A percentile compares a stretch with the other conserved stretches of the same genome.
Evolutionary conservation across 768 basidiomycete species (phyloP).

Genomic region (Tricholoma terreum): DNA sequence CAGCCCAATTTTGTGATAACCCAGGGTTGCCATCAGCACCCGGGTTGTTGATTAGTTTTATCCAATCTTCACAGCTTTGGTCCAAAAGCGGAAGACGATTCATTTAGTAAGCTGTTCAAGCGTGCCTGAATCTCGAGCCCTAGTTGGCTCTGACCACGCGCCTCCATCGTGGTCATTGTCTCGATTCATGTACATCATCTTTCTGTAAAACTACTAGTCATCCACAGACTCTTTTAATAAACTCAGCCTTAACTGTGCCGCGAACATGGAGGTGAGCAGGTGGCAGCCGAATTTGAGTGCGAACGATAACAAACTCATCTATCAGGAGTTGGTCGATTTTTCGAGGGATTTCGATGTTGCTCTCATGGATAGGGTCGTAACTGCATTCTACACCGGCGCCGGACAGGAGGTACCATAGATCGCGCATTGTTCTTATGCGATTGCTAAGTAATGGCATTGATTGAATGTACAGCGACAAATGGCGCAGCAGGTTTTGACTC

Average conservation of each 20-base stretch:
- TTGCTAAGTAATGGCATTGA: constrained; percentile 24
- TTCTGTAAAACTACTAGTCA: background rate
- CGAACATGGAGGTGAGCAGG: constrained; percentile 47
- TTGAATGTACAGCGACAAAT: constrained; percentile 72
- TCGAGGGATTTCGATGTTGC: constrained; percentile 89
- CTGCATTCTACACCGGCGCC: constrained; percentile 83
- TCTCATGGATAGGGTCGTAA: constrained; percentile 91
- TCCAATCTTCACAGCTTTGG: no score
- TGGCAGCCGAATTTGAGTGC: constrained; percentile 6
- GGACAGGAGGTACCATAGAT: constrained; percentile 58
- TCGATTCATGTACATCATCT: background rate
- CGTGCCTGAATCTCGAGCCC: no score
- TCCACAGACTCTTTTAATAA: constrained; percentile 7
- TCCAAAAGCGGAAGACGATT: background rate
- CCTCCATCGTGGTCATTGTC: background rate
- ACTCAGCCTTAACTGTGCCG: constrained; percentile 10
- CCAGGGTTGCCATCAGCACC: no score
- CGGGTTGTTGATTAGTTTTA: no score
- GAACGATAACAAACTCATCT: constrained; percentile 17
- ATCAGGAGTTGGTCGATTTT: constrained; percentile 88
- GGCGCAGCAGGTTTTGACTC: constrained; percentile 91
- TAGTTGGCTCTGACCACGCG: background rate
- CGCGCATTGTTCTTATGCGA: constrained; percentile 8
- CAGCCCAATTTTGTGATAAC: no score
- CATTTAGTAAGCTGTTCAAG: background rate